Evolutionary conservation across 1,284 basidiomycete genomes (phyloP).

Genomic region (Malassezia brasiliensis): DNA sequence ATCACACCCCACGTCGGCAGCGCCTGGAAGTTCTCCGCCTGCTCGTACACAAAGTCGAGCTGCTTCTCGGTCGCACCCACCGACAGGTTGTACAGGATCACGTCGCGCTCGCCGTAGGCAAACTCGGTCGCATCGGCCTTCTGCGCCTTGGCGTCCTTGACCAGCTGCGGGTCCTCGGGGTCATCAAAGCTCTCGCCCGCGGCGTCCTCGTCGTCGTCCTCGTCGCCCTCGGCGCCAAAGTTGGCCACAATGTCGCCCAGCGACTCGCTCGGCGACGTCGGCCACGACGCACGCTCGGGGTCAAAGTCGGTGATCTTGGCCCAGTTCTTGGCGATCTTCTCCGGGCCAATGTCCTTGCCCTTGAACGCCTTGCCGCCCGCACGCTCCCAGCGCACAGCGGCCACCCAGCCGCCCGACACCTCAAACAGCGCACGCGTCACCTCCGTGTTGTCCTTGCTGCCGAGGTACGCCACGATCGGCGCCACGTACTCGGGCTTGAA

Average conservation of each 20-base stretch:
- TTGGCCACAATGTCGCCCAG: conserved; percentile 44
- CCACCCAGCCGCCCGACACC: conserved; percentile 82
- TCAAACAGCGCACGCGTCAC: conserved; percentile 75
- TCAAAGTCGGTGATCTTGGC: conserved; percentile 42
- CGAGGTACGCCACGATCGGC: conserved; percentile 79
- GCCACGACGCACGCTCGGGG: conserved; percentile 43
- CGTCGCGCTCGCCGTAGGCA: conserved; percentile 74
- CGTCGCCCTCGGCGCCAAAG: conserved; percentile 29
- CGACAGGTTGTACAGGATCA: conserved; percentile 91
- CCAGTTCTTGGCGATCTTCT: conserved; percentile 41
- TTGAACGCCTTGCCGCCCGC: conserved; percentile 59
- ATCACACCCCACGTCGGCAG: conserved; percentile 92
- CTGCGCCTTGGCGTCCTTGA: conserved; percentile 70
- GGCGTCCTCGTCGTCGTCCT: conserved; percentile 22
- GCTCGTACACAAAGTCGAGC: conserved; percentile 82
- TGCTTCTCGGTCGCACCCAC: conserved; percentile 90
- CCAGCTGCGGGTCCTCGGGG: conserved; percentile 71
- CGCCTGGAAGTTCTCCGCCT: conserved; percentile 71
- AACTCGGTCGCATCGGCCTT: conserved; percentile 31
- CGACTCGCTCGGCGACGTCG: conserved; percentile 35
- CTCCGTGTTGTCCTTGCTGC: conserved; percentile 65
- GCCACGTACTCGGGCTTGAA: conserved; percentile 94
- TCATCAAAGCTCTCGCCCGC: conserved; percentile 57
- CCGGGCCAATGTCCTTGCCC: conserved; percentile 34
- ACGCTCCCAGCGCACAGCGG: conserved; percentile 85